Base-by-base conservation (phyloP, 148 eudicot species). In the Persicaria tinctoria region DNA sequence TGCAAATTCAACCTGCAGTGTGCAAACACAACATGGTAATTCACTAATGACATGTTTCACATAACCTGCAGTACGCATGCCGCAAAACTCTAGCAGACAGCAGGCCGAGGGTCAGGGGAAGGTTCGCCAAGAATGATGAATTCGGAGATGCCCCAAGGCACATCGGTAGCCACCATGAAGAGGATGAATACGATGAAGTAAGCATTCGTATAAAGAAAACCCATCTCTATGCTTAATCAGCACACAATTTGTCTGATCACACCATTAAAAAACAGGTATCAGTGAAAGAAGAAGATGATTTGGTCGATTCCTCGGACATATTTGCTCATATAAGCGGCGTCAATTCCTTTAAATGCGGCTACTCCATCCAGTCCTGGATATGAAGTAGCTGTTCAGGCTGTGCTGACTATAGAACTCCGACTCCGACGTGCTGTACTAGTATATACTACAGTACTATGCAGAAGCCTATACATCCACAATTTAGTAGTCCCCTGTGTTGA, bases 1-100 rank as follows among this genome's bases (percentile, higher is more conserved):
- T 64, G 45, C 10, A 18, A 4, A 23, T 23, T 32, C 41, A 32
- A 32, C 41, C 41, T 32, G 41, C 41, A 32, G 41, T 32, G 13
- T 51, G 14, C 55, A 51, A 0, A 10, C 14, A 9, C 55, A 1
- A 56, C 27, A 17, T n/a, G 5, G 62, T 56, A 17, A 56, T 6
- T 20, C 4, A 60, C 18, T 8, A 20, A 3, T 18, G 2, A 2
- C 11, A 8, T 14, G 46, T 41, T 66, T 6, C n/a, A 38, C 48
- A 66, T 44, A 44, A n/a, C n/a, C 46, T 62, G 80, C 90, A 94
- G 98, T 94, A 94, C 79, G 96, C 97, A 16, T 94, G 98, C 78
- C 93, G 98, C 16, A 91, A 94, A 83, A 94, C 97, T 5, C 84
- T 94, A 50, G 98, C 98, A 51, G 98, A 94, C 79, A 94, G 97